Evolutionary conservation across 139 green algal genomes (phyloP).

Genomic region (Chlamydomonas schloesseri): DNA sequence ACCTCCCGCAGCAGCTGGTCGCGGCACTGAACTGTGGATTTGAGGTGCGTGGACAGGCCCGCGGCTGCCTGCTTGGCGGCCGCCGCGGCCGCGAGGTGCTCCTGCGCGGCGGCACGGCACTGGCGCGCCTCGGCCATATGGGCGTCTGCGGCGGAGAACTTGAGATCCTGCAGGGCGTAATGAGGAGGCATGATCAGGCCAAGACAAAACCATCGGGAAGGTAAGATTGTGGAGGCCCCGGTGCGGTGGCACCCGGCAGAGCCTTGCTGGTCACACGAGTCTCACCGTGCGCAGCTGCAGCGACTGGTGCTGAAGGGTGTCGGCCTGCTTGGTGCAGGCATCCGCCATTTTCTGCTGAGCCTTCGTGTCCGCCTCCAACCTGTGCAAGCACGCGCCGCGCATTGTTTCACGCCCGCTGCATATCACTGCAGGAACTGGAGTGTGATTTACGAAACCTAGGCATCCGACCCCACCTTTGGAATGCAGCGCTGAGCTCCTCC

Average conservation of each 20-base stretch:
- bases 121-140: neutral
- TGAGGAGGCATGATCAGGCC: too few relatives aligned
- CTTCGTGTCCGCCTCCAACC: neutral
- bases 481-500: neutral
- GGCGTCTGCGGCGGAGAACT: constrained; percentile 15
- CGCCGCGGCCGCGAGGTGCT: neutral
- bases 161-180: neutral
- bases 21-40: neutral
- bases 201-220: too few relatives aligned
- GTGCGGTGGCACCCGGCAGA: too few relatives aligned
- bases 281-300: constrained; percentile 32
- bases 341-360: neutral
- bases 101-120: neutral
- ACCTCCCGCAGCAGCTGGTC: neutral
- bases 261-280: too few relatives aligned
- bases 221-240: too few relatives aligned
- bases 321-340: neutral
- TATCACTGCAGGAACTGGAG: too few relatives aligned
- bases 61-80: neutral
- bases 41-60: neutral
- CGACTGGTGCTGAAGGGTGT: constrained; percentile 15
- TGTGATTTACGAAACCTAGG: too few relatives aligned
- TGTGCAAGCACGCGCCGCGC: neutral
- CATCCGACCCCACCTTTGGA: neutral
- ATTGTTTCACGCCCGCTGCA: too few relatives aligned